These are phyloP conservation scores for Panaeolus cyanescens DNA, from an alignment of 768 basidiomycete genomes.

Conservation along the genomic window DNA sequence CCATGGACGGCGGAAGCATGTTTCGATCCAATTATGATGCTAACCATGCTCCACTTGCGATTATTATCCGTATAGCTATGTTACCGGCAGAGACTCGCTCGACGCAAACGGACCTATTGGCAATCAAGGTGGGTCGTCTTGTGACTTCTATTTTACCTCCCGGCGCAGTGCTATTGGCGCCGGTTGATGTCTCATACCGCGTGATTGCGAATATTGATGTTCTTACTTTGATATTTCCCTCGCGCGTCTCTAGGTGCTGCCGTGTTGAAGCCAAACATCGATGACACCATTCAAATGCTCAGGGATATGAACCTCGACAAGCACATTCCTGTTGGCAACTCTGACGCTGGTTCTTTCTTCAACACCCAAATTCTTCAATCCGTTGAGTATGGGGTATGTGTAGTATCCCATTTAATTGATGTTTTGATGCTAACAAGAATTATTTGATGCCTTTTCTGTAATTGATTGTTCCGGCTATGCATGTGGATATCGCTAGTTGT, in stretches of 20 bases:
- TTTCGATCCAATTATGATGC: neutral
- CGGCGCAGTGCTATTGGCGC: neutral
- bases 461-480: neutral
- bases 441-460: neutral
- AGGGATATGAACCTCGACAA: slow-evolving; percentile 58
- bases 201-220: neutral
- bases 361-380: slow-evolving; percentile 61
- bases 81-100: slow-evolving; percentile 44
- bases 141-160: neutral
- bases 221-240: neutral
- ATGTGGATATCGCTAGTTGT: slow-evolving; percentile 54
- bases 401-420: neutral
- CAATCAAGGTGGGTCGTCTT: slow-evolving; percentile 34
- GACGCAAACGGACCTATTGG: slow-evolving; percentile 65
- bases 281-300: slow-evolving; percentile 61
- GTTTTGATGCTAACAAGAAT: neutral
- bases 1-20: neutral
- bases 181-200: neutral
- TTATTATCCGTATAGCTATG: slow-evolving; percentile 47
- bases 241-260: slow-evolving; percentile 46
- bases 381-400: slow-evolving; percentile 70
- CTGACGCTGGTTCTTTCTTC: slow-evolving; percentile 88
- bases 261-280: slow-evolving; percentile 63
- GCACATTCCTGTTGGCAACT: slow-evolving; percentile 71
- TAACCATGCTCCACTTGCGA: neutral